Conservation (phyloP, 495 filamentous ascomycete species). For the Aspergillus funiculosus region DNA sequence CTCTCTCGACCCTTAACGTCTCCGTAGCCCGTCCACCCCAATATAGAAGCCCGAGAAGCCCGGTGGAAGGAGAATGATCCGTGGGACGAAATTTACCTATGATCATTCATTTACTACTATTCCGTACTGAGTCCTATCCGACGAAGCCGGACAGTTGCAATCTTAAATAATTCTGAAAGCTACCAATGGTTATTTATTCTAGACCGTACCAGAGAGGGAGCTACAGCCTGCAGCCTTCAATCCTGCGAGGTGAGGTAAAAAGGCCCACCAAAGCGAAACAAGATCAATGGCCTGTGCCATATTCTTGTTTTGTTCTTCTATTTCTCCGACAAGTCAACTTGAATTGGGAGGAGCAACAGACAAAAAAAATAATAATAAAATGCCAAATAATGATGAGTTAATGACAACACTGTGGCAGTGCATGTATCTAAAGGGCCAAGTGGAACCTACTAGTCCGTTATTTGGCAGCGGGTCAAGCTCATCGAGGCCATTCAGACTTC, state of each 20-base stretch:
- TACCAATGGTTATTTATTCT: slow-evolving; percentile 1
- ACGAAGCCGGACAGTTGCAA: slow-evolving; percentile 11
- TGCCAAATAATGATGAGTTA: too few relatives aligned
- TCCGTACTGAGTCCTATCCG: too few relatives aligned
- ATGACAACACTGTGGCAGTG: slow-evolving; percentile 46
- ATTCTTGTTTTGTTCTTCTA: neutral
- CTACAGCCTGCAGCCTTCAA: too few relatives aligned
- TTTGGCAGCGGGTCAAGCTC: slow-evolving; percentile 16
- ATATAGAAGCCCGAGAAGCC: too few relatives aligned
- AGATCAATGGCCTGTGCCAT: slow-evolving; percentile 6
- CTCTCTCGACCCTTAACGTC: too few relatives aligned
- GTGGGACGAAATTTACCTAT: slow-evolving; percentile 1
- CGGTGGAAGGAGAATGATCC: too few relatives aligned
- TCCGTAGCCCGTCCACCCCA: too few relatives aligned
- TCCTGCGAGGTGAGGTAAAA: slow-evolving; percentile 10
- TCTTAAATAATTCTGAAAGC: too few relatives aligned
- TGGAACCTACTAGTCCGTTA: slow-evolving; percentile 22
- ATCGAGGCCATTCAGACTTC: slow-evolving; percentile 19
- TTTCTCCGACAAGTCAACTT: slow-evolving; percentile 10
- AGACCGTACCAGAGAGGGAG: neutral
- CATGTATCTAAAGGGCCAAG: slow-evolving; percentile 32
- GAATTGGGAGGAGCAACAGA: slow-evolving; percentile 7
- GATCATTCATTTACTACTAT: neutral
- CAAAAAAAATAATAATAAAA: too few relatives aligned
- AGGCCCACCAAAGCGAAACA: slow-evolving; percentile 14